These are phyloP conservation scores for Saccharum spontaneum DNA, from an alignment of 176 grass and related monocot genomes.

Conservation along the genomic window DNA sequence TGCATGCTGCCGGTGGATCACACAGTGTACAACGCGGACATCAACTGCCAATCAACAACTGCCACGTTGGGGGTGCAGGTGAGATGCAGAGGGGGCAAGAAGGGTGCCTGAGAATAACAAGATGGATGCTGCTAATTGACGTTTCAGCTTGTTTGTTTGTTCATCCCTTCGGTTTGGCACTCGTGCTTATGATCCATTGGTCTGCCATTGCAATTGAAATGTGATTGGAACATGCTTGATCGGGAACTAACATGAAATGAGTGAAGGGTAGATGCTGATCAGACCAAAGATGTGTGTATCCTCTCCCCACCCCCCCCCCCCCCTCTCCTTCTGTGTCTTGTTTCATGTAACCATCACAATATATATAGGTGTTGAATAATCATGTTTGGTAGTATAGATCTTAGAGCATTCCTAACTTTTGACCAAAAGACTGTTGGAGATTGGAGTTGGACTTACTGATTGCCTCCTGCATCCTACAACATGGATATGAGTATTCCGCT, in stretches of 20 bases:
- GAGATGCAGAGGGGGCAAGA: constrained; percentile 52
- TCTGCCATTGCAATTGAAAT: constrained; percentile 13
- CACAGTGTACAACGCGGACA: constrained; percentile 51
- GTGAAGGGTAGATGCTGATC: constrained; percentile 12
- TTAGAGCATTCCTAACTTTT: background rate
- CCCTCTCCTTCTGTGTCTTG: constrained; percentile 16
- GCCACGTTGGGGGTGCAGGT: constrained; percentile 71
- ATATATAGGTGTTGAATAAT: constrained; percentile 38
- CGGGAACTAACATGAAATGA: constrained; percentile 23
- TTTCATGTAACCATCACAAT: constrained; percentile 34
- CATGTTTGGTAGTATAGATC: constrained; percentile 9
- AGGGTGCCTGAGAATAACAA: constrained; percentile 20
- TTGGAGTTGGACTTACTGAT: background rate
- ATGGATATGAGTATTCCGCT: background rate
- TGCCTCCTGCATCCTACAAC: background rate
- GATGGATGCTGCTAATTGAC: constrained; percentile 6
- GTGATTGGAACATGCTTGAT: constrained; percentile 22
- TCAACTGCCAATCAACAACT: constrained; percentile 55
- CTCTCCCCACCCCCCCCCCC: background rate
- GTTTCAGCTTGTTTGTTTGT: constrained; percentile 25
- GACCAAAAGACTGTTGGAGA: background rate
- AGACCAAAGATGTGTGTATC: constrained; percentile 2
- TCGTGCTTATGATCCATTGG: background rate
- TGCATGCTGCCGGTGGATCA: constrained; percentile 56
- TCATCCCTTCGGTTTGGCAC: constrained; percentile 14